phyloP scores from a whole-genome alignment of 306 rosid genomes.

The Cicer chorassanicum region DNA sequence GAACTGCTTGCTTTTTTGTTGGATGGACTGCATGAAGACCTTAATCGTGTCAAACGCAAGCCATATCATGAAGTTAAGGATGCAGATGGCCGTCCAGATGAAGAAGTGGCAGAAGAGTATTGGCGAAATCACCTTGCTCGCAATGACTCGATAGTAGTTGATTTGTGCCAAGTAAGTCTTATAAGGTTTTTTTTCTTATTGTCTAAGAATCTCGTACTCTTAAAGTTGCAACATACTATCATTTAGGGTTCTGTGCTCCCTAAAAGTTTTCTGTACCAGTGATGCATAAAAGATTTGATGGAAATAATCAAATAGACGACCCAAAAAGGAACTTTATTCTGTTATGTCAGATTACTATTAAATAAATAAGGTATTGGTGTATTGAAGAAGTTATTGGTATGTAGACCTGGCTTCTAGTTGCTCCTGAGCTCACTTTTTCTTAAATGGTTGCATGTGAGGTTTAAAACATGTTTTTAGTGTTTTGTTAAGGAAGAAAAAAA shows the following conservation, averaged over 20 bases:
- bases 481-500: conserved; percentile 4
- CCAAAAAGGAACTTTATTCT: conserved; percentile 8
- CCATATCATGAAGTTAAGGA: conserved; percentile 82
- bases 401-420: conserved; percentile 32
- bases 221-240: background rate
- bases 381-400: conserved; percentile 30
- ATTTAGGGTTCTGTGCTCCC: background rate
- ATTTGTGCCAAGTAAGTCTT: conserved; percentile 70
- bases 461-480: conserved; percentile 3
- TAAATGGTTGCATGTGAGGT: conserved; percentile 32
- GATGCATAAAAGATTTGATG: conserved; percentile 14
- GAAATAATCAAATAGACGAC: conserved; percentile 23
- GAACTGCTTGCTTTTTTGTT: conserved; percentile 92
- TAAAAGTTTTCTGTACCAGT: background rate
- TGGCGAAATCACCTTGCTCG: conserved; percentile 91
- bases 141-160: conserved; percentile 79
- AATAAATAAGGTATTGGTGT: conserved; percentile 8
- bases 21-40: conserved; percentile 93
- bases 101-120: conserved; percentile 82
- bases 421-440: conserved; percentile 15
- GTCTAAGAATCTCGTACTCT: conserved; percentile 19
- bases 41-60: conserved; percentile 83
- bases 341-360: conserved; percentile 35
- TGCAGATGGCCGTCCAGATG: conserved; percentile 72
- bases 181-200: conserved; percentile 2